phyloP scores from a whole-genome alignment of 148 eudicot genomes.

The Amaranthus cruentus region DNA sequence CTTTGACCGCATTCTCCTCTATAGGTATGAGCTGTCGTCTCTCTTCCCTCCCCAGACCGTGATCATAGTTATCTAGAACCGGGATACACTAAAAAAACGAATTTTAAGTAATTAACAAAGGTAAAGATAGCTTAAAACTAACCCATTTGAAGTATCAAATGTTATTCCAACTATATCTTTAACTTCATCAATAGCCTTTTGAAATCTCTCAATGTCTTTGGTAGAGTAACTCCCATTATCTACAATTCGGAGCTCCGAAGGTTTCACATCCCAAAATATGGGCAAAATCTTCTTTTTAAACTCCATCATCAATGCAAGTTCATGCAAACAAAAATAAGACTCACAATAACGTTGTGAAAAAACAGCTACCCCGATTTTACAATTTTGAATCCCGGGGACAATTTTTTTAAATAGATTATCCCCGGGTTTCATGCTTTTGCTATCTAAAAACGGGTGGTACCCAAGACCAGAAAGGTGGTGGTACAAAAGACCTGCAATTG shows the following conservation, averaged over 20 bases:
- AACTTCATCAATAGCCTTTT: slow-evolving; percentile 48
- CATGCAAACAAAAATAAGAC: slow-evolving; percentile 65
- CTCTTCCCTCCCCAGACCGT: too few species aligned
- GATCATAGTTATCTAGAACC: too few species aligned
- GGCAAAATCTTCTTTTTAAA: slow-evolving; percentile 46
- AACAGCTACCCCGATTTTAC: slow-evolving; percentile 53
- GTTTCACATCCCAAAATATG: slow-evolving; percentile 59
- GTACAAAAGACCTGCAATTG: slow-evolving; percentile 49
- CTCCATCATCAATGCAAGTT: slow-evolving; percentile 53
- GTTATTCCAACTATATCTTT: slow-evolving; percentile 54
- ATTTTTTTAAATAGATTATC: slow-evolving; percentile 46
- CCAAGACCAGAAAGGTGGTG: slow-evolving; percentile 35
- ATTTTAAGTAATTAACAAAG: too few species aligned
- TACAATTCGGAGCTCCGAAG: slow-evolving; percentile 51
- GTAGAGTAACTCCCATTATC: slow-evolving; percentile 27
- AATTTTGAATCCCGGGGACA: slow-evolving; percentile 30
- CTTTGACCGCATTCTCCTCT: too few species aligned
- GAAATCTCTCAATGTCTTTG: slow-evolving; percentile 36
- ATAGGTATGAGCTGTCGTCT: too few species aligned
- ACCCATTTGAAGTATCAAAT: slow-evolving; percentile 54
- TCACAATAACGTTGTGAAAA: slow-evolving; percentile 62
- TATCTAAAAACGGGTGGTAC: slow-evolving; percentile 55
- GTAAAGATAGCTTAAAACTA: not conserved
- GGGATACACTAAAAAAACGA: too few species aligned
- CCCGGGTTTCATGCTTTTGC: slow-evolving; percentile 63